Evolutionary conservation across 345 rosid genomes (phyloP), one percentile per base, ranked within the genome.

Genomic region (Populus ilicifolia): DNA sequence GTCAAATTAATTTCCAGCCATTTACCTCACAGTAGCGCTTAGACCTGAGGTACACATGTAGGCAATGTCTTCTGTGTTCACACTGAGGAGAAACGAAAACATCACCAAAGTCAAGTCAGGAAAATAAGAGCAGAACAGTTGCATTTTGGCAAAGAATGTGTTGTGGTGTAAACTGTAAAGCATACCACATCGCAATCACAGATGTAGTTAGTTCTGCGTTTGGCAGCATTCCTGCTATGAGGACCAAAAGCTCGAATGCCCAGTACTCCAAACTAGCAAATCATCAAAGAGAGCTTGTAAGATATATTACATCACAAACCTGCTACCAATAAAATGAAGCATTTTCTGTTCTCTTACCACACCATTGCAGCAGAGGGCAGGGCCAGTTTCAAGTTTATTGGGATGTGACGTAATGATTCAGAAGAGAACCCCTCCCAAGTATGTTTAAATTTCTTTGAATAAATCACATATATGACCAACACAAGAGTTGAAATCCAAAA

Each of bases 211-310:
- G 65, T 75, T 89, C 86, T 0, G 97, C 79, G 72, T 92, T 84
- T 1, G 91, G 87, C 94, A 91, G 91, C 70, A 84, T 1, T 80
- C 96, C 92, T 63, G 98, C 97, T 35, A 92, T 59, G 72, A 94
- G 78, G 76, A 94, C 97, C 69, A 94, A 87, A 71, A 90, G 72
- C 90, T 92, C 97, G 50, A 88, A 90, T 25, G 96, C 96, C 98
- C 98, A 89, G 35, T 80, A 87, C 80, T 90, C 97, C 86, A 94
- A 83, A 78, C 98, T 88, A 78, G 59, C 14, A 73, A 52, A 43
- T 6, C 29, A 69, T 12, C 17, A n/a, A n/a, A n/a, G 5, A 6
- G n/a, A 7, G 8, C 14, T 67, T 38, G 14, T 67, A 9, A 67
- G 27, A 33, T 2, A 35, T 21, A 33, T 35, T 12, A 67, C 20